A percentile compares a stretch with the other conserved stretches of the same genome.
Conservation (phyloP, 805 yeast species). For the Wickerhamomyces sydowiorum region DNA sequence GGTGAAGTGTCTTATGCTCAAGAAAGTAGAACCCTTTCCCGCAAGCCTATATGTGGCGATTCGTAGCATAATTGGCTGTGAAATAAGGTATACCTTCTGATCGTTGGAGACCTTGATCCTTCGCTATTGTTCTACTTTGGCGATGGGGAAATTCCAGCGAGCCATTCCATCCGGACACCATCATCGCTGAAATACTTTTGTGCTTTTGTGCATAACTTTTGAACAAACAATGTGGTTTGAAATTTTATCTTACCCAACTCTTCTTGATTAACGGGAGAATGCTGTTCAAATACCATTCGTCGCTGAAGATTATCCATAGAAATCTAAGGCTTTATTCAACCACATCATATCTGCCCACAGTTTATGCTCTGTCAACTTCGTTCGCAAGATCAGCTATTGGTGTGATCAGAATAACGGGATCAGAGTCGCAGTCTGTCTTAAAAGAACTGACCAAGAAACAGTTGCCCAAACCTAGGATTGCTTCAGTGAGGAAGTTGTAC, state of each 20-base stretch:
- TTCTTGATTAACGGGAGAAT: too few species aligned
- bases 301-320: too few species aligned
- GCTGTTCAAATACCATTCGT: too few species aligned
- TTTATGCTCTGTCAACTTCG: slow-evolving; percentile 86
- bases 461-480: slow-evolving; percentile 43
- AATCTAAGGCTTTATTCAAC: neutral
- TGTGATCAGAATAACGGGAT: slow-evolving; percentile 78
- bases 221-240: too few species aligned
- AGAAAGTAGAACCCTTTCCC: neutral
- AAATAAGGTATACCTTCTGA: too few species aligned
- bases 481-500: slow-evolving; percentile 55
- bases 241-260: too few species aligned
- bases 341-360: slow-evolving; percentile 46
- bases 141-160: too few species aligned
- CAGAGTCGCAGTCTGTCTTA: slow-evolving; percentile 40
- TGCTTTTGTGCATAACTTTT: too few species aligned
- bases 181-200: neutral
- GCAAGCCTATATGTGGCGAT: neutral
- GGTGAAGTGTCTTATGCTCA: neutral
- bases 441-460: slow-evolving; percentile 37
- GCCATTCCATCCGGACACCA: neutral
- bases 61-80: neutral
- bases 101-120: too few species aligned
- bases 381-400: slow-evolving; percentile 82
- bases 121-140: too few species aligned